Evolutionary conservation across 352 stramenopile genomes (phyloP), one percentile per base, ranked within the genome.

Genomic region (Pythium phragmiticola): DNA sequence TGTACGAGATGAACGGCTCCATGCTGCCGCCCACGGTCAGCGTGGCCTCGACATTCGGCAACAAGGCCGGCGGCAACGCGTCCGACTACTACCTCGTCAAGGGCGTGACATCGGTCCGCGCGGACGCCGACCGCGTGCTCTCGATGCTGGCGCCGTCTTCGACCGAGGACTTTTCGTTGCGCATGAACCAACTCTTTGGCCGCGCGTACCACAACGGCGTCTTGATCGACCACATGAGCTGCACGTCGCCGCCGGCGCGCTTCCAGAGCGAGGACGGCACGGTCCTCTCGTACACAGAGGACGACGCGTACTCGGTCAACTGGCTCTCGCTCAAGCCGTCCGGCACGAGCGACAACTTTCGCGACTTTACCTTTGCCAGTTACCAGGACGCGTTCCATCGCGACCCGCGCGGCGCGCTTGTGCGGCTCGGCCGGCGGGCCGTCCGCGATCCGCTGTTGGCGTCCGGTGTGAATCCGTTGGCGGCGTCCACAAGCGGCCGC

Each of bases 51-150:
- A 46, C 57, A 4, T 66, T 70, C 36, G 64, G 65, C 39, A 68
- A 66, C 43, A 46, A 47, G 19, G 74, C 74, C 9, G 76, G 77
- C 43, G 74, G 76, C 21, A 69, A 84, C 39, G 72, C 77, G 42
- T 75, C 77, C 42, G 82, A 88, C 54, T 90, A 83, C 55, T 88
- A 88, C 58, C 45, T 89, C n/a, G 76, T 89, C 28, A 74, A 82
- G 36, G 80, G 69, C 19, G 80, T 88, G 21, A 87, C 80, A 3
- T 88, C 80, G 1, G 69, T 88, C 4, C 64, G 82, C 51, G 69
- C 69, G 6, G 73, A 70, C 34, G 77, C 89, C 26, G 72, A 72
- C 16, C 51, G 66, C 4, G 65, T 88, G 70, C 66, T 91, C 16
- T 67, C 77, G 46, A 55, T 84, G 48, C 65, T 91, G 34, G 60